A percentile compares a stretch with the other conserved stretches of the same genome.
Evolutionary conservation across 345 rosid species (phyloP).

Genomic region (Lumnitzera littorea): DNA sequence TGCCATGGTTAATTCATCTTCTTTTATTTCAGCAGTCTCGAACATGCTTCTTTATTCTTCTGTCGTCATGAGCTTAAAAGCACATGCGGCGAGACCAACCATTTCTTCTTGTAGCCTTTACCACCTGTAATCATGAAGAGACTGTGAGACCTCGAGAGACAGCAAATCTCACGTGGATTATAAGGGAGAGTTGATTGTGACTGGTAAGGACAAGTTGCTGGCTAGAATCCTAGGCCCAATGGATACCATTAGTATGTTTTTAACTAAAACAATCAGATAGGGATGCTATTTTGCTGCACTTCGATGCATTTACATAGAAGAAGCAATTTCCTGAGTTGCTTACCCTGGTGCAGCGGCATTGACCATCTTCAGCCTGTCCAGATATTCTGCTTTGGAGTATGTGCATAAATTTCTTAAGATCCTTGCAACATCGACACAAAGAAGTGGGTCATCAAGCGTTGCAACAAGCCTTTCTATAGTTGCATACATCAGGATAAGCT

Average conservation of each 20-base stretch:
- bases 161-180: no score
- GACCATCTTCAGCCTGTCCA: constrained; percentile 36
- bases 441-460: constrained; percentile 40
- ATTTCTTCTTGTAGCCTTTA: constrained; percentile 80
- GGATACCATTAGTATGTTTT: no score
- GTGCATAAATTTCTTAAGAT: constrained; percentile 57
- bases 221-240: no score
- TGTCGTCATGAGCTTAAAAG: constrained; percentile 44
- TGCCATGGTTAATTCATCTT: constrained; percentile 28
- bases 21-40: constrained; percentile 28
- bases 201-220: no score
- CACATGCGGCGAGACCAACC: constrained; percentile 51
- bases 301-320: no score
- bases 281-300: no score
- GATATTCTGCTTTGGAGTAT: constrained; percentile 37
- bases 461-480: constrained; percentile 36
- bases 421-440: constrained; percentile 58
- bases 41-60: constrained; percentile 39
- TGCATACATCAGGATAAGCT: constrained; percentile 47
- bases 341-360: constrained; percentile 57
- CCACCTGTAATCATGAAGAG: constrained; percentile 36
- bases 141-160: background rate
- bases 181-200: no score
- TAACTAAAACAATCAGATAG: no score
- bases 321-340: constrained; percentile 10